Conservation (phyloP, 2,329 filamentous ascomycete genomes). For the Rugonectria rugulosa region DNA sequence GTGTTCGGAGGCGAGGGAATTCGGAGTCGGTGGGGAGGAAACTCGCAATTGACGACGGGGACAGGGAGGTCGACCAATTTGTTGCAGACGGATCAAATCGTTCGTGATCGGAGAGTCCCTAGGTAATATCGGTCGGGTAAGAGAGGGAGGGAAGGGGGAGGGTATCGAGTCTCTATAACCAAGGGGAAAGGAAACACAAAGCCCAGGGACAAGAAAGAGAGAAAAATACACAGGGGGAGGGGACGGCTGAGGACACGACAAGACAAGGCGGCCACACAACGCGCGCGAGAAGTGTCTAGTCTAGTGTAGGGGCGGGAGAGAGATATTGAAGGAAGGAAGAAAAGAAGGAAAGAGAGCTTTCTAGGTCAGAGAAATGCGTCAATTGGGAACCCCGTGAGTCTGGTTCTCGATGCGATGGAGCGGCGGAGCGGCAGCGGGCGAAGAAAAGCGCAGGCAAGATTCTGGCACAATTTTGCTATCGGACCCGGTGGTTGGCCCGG, state of each 20-base stretch:
- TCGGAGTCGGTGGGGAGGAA: slow-evolving; percentile 14
- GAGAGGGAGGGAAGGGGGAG: slow-evolving; percentile 13
- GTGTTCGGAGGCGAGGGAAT: slow-evolving; percentile 23
- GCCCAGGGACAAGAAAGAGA: slow-evolving; percentile 13
- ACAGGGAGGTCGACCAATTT: slow-evolving; percentile 4
- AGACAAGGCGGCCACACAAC: slow-evolving; percentile 14
- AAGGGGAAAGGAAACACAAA: slow-evolving; percentile 21
- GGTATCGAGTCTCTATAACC: slow-evolving; percentile 25
- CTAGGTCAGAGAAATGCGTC: slow-evolving; percentile 34
- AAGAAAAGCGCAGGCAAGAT: slow-evolving; percentile 33
- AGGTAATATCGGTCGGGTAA: slow-evolving; percentile 20
- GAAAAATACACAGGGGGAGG: slow-evolving; percentile 19
- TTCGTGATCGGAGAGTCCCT: slow-evolving; percentile 14
- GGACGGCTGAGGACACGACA: slow-evolving; percentile 5
- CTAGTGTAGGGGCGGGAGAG: slow-evolving; percentile 10
- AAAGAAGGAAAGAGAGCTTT: slow-evolving; percentile 15
- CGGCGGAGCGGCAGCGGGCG: slow-evolving; percentile 18
- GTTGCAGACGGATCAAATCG: slow-evolving; percentile 17
- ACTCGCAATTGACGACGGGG: slow-evolving; percentile 30
- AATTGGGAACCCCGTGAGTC: slow-evolving; percentile 37
- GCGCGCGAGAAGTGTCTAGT: background rate
- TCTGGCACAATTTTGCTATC: slow-evolving; percentile 41
- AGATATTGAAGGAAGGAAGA: slow-evolving; percentile 18
- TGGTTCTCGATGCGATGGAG: slow-evolving; percentile 17
- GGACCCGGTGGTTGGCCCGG: slow-evolving; percentile 40